Conservation (phyloP, 768 basidiomycete genomes). For the Auricularia sp. region DNA sequence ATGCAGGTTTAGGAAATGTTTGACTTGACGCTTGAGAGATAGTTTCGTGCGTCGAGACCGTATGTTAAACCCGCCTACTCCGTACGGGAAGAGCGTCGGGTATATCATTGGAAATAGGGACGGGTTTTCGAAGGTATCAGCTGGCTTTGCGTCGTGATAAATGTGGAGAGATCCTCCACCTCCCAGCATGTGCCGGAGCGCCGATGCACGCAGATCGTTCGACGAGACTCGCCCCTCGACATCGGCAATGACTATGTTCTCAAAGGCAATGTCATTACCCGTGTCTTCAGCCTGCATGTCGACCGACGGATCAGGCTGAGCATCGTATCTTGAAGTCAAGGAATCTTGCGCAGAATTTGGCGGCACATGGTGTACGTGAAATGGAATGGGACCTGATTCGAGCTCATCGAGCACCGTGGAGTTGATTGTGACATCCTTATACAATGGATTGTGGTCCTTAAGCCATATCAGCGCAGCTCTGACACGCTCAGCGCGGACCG, state of each 20-base stretch:
- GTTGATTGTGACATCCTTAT: constrained; percentile 18
- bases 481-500: constrained; percentile 23
- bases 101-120: constrained; percentile 30
- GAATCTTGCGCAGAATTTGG: constrained; percentile 8
- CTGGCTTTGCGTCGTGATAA: constrained; percentile 21
- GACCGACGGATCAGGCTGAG: not conserved
- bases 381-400: constrained; percentile 12
- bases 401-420: constrained; percentile 13
- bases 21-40: constrained; percentile 24
- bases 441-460: not conserved
- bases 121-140: constrained; percentile 29
- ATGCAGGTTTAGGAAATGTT: constrained; percentile 21
- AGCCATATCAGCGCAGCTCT: constrained; percentile 16
- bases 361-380: constrained; percentile 20
- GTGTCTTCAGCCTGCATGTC: constrained; percentile 9
- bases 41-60: constrained; percentile 9
- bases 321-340: constrained; percentile 12
- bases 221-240: constrained; percentile 18
- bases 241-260: constrained; percentile 23
- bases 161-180: constrained; percentile 20
- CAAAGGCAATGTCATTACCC: constrained; percentile 9
- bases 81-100: constrained; percentile 34
- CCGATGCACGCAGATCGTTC: constrained; percentile 23
- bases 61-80: constrained; percentile 34
- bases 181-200: constrained; percentile 22